Evolutionary conservation across 2,329 filamentous ascomycete genomes (phyloP).

Genomic region (Hymenoscyphus fructigenus): DNA sequence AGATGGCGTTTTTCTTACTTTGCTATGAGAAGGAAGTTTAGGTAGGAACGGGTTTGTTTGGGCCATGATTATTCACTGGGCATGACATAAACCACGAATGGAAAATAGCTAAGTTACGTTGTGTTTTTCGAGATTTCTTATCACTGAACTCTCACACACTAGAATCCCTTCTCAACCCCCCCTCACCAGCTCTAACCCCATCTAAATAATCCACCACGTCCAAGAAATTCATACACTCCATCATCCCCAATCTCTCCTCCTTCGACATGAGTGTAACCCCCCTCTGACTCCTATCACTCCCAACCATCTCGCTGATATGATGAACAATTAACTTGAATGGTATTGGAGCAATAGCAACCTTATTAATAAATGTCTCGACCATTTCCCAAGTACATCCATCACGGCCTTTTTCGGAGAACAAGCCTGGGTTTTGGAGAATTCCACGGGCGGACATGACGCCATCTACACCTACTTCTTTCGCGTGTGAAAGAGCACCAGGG

Average conservation of each 20-base stretch:
- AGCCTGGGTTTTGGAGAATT: constrained; percentile 64
- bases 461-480: constrained; percentile 43
- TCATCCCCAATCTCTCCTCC: constrained; percentile 53
- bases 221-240: constrained; percentile 51
- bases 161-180: constrained; percentile 21
- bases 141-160: background rate
- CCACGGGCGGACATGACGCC: constrained; percentile 72
- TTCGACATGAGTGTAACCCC: constrained; percentile 48
- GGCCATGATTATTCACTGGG: too few relatives aligned
- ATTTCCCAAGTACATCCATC: constrained; percentile 58
- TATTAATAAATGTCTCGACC: constrained; percentile 61
- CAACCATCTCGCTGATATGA: constrained; percentile 67
- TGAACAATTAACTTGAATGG: constrained; percentile 64
- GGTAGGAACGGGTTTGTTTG: too few relatives aligned
- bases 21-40: too few relatives aligned
- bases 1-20: too few relatives aligned
- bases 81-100: too few relatives aligned
- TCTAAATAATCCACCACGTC: constrained; percentile 63
- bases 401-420: constrained; percentile 48
- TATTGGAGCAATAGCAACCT: constrained; percentile 55
- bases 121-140: too few relatives aligned
- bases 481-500: constrained; percentile 36
- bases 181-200: constrained; percentile 39
- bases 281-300: constrained; percentile 55
- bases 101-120: too few relatives aligned